These are phyloP conservation scores for Sechiopsis laciniata DNA, from an alignment of 306 rosid species.

Conservation along the genomic window DNA sequence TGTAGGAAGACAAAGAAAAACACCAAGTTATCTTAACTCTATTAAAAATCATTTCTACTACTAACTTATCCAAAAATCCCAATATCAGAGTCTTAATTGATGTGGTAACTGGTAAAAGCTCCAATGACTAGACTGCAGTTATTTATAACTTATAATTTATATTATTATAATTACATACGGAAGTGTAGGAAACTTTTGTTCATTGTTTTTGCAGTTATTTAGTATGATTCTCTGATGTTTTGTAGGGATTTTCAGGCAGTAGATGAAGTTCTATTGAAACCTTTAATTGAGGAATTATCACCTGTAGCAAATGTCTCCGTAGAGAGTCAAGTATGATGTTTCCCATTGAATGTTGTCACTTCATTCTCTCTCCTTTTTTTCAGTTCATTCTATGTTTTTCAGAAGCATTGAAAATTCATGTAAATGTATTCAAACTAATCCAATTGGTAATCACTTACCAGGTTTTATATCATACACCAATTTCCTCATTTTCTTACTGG, in stretches of 20 bases:
- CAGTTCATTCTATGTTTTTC: constrained; percentile 13
- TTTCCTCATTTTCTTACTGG: constrained; percentile 80
- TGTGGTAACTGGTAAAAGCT: background rate
- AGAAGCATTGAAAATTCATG: background rate
- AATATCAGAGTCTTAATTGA: background rate
- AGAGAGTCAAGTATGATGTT: constrained; percentile 71
- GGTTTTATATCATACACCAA: constrained; percentile 83
- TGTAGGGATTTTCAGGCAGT: constrained; percentile 67
- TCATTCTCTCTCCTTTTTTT: constrained; percentile 1
- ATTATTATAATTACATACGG: background rate
- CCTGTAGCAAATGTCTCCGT: constrained; percentile 71
- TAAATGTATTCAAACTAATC: constrained; percentile 4
- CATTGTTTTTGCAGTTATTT: background rate
- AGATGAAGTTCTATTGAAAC: constrained; percentile 59
- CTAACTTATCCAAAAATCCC: background rate
- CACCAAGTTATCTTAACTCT: background rate
- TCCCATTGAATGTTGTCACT: background rate
- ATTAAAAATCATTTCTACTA: background rate
- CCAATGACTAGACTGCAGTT: background rate
- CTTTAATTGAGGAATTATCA: constrained; percentile 60
- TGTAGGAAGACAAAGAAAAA: background rate
- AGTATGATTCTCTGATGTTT: constrained; percentile 19
- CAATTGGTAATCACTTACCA: constrained; percentile 25
- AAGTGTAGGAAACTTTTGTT: background rate
- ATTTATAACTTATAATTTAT: background rate